These are phyloP conservation scores for Dillenia suffruticosa DNA, from an alignment of 164 flowering plant genomes.

Conservation along the genomic window DNA sequence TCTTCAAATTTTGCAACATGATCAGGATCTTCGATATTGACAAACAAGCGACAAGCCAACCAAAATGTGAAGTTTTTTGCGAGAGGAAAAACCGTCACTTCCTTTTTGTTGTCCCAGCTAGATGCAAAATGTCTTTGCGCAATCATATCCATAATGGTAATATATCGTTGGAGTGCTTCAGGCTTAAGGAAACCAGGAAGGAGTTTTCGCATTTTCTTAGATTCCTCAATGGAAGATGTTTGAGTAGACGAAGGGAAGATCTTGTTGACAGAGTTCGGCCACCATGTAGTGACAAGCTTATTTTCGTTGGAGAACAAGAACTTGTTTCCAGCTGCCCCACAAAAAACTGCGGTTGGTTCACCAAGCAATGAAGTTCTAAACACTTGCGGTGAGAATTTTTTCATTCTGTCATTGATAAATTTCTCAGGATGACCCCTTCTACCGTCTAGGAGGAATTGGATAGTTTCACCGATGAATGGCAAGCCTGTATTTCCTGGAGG, in stretches of 20 bases:
- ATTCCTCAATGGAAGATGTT: neutral
- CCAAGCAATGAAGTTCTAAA: constrained; percentile 5
- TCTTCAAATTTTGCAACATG: neutral
- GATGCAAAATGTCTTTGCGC: neutral
- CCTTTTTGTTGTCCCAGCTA: neutral
- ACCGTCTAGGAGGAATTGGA: neutral
- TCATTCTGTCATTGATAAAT: constrained; percentile 4
- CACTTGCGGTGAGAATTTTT: constrained; percentile 1
- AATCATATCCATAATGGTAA: neutral
- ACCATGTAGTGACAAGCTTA: constrained; percentile 10
- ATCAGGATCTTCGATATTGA: constrained; percentile 1
- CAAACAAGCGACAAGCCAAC: constrained; percentile 3
- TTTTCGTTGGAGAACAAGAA: constrained; percentile 10
- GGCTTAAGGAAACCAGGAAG: constrained; percentile 3
- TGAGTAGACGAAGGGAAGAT: neutral
- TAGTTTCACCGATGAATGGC: constrained; percentile 8
- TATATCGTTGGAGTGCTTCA: neutral
- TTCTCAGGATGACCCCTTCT: constrained; percentile 4
- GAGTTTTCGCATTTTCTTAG: neutral
- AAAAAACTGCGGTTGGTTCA: neutral
- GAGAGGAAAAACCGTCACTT: neutral
- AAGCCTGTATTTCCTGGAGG: constrained; percentile 5
- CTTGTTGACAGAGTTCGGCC: constrained; percentile 5
- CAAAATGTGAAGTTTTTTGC: neutral
- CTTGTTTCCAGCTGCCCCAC: constrained; percentile 2